Evolutionary conservation across 305 asterid species (phyloP).

Genomic region (Euphrasia arctica): DNA sequence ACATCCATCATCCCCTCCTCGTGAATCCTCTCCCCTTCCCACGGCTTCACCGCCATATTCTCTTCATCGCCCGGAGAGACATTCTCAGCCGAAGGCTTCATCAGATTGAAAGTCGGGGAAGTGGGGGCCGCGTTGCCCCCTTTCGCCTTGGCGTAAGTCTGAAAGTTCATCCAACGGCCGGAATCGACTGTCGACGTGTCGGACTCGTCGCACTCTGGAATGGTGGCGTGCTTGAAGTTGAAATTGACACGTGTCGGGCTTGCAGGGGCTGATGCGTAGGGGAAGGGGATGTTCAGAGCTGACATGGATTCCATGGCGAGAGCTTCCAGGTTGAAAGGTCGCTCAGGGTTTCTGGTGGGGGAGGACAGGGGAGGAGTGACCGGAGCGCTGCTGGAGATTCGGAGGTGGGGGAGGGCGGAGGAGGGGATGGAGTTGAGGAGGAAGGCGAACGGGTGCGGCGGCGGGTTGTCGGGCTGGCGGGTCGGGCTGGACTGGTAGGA

Average conservation of each 20-base stretch:
- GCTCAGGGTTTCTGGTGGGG: slow-evolving; percentile 50
- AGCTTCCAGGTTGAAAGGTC: slow-evolving; percentile 49
- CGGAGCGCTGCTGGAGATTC: slow-evolving; percentile 76
- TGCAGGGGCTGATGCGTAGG: slow-evolving; percentile 67
- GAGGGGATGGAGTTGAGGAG: slow-evolving; percentile 56
- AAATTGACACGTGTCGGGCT: slow-evolving; percentile 64
- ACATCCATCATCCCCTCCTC: slow-evolving; percentile 48
- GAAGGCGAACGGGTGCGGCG: slow-evolving; percentile 54
- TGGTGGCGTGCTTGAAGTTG: slow-evolving; percentile 54
- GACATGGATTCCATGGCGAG: slow-evolving; percentile 65
- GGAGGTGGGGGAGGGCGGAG: slow-evolving; percentile 55
- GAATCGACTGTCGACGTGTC: slow-evolving; percentile 71
- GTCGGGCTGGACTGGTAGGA: slow-evolving; percentile 69
- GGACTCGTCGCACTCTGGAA: slow-evolving; percentile 79
- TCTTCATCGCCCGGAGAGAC: slow-evolving; percentile 35
- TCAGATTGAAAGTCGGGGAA: slow-evolving; percentile 69
- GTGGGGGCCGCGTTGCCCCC: slow-evolving; percentile 44
- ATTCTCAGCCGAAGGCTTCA: slow-evolving; percentile 37
- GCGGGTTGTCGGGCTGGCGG: slow-evolving; percentile 34
- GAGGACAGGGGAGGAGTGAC: slow-evolving; percentile 83
- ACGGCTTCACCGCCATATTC: slow-evolving; percentile 56
- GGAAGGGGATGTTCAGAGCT: slow-evolving; percentile 51
- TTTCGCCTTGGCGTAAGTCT: slow-evolving; percentile 27
- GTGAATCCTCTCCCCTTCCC: slow-evolving; percentile 90
- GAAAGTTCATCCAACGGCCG: slow-evolving; percentile 75